Base-by-base conservation (phyloP, 768 basidiomycete species). In the Lactarius akahatsu region DNA sequence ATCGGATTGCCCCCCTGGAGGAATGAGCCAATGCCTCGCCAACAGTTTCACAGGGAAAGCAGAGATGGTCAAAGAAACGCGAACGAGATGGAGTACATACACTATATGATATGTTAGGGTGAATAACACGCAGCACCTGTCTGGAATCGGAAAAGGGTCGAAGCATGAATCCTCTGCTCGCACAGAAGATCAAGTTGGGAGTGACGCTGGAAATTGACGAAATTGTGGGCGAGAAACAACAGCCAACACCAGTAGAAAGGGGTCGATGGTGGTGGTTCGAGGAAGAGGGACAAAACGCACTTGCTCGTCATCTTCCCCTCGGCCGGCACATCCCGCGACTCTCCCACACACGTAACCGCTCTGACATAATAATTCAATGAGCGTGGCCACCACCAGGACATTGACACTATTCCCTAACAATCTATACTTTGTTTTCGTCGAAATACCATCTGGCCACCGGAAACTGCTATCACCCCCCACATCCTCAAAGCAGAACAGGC, bases 161-260 rank as follows among this genome's bases (percentile, higher is more conserved):
- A 91, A 91, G 90, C 91, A 93, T 93, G 91, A 92, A 93, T 88
- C 86, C 82, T 86, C 88, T 88, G 86, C 80, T 81, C 76, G 75
- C 81, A 85, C 86, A 87, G 86, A 86, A 86, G 84, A 85, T 79
- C 73, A 62, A 72, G 71, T 73, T 68, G 65, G 64, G 74, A 74
- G 73, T 73, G 77, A 77, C 74, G 74, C 78, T 77, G 80, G 79
- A 76, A 78, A 82, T 77, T 77, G 86, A 80, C 80, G 85, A 80
- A 86, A 88, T 88, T 71, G 85, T 88, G 86, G 80, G 84, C 79
- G 70, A 71, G 72, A 69, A 54, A 64, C 65, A 66, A 58, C 60
- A 61, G 66, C 57, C 63, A 64, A 55, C 18, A 56, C 43, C 61
- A 63, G 69, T 41, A 34, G 47, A 59, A 38, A 56, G 52, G n/a